Evolutionary conservation across 345 rosid genomes (phyloP), one percentile per base, ranked within the genome.

Genomic region (Barbarea vulgaris): DNA sequence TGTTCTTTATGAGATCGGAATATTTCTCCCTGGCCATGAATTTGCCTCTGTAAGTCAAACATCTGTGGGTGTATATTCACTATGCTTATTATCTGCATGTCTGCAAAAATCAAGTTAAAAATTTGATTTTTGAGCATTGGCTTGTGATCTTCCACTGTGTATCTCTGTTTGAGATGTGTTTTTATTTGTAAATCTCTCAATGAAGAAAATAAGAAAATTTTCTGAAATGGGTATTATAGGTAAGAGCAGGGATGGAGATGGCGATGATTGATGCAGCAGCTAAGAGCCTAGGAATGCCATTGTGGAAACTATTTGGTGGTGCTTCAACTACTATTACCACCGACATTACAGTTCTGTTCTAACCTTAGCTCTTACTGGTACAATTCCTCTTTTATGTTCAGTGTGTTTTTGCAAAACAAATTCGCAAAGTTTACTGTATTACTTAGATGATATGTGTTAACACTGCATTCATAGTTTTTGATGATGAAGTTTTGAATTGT

Each of bases 231-330:
- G 66, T 83, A 53, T 72, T 91, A 61, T 74, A 94, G 98, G 95
- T 90, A 57, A 84, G 96, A 79, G 96, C 91, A 0, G 98, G 95
- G 53, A 72, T 91, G 34, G 98, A 94, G 88, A 91, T 91, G 97
- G 96, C 98, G 17, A 69, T 91, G 83, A 85, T 91, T 67, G 97
- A 90, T 85, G 95, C 97, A 57, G 91, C 77, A 60, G 93, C 97
- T 73, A 87, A 84, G 52, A 87, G 93, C 80, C 77, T 87, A 50
- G 80, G 84, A 51, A 51, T 80, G 55, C 96, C 97, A 12, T 61
- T 91, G 77, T 91, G 96, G 96, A 84, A 85, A 77, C 86, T 91
- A 53, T 94, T 91, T 44, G 98, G 98, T 70, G 98, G 96, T 57
- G 86, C 83, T 80, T 86, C 95, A 9, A 81, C 73, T 74, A 79